Percentiles rank a stretch among this genome's conserved stretches.
Conservation (phyloP, 352 stramenopile genomes). For the Thalassiosira ordinaria region DNA sequence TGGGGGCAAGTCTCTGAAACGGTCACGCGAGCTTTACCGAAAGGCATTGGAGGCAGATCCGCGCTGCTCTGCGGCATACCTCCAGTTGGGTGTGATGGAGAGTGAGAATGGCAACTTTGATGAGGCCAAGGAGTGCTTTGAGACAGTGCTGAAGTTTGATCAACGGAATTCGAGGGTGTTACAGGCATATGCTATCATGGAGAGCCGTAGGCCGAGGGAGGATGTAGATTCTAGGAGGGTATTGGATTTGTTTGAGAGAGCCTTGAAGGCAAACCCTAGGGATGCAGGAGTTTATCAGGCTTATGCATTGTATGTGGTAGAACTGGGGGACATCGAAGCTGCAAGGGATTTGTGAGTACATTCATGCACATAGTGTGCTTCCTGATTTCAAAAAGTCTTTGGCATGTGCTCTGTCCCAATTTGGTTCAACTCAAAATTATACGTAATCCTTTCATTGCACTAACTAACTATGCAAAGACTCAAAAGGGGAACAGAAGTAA, state of each 20-base stretch:
- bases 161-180: slow-evolving; percentile 82
- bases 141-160: slow-evolving; percentile 83
- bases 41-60: slow-evolving; percentile 77
- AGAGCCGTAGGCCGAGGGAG: slow-evolving; percentile 69
- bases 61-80: slow-evolving; percentile 73
- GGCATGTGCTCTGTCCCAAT: slow-evolving; percentile 4
- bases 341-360: slow-evolving; percentile 78
- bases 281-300: slow-evolving; percentile 84
- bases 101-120: slow-evolving; percentile 78
- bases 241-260: slow-evolving; percentile 84
- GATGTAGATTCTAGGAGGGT: slow-evolving; percentile 74
- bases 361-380: too few relatives aligned
- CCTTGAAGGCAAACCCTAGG: slow-evolving; percentile 78
- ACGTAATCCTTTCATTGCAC: too few relatives aligned
- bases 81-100: slow-evolving; percentile 85
- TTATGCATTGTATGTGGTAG: slow-evolving; percentile 83
- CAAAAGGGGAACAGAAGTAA: slow-evolving; percentile 69
- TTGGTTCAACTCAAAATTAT: too few relatives aligned
- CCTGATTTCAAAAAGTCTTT: too few relatives aligned
- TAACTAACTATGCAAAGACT: too few relatives aligned
- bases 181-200: slow-evolving; percentile 87
- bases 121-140: slow-evolving; percentile 78
- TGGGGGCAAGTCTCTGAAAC: slow-evolving; percentile 4
- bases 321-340: slow-evolving; percentile 81
- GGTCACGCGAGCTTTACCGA: slow-evolving; percentile 70